phyloP scores from a whole-genome alignment of 306 rosid genomes.

The Begonia masoniana region DNA sequence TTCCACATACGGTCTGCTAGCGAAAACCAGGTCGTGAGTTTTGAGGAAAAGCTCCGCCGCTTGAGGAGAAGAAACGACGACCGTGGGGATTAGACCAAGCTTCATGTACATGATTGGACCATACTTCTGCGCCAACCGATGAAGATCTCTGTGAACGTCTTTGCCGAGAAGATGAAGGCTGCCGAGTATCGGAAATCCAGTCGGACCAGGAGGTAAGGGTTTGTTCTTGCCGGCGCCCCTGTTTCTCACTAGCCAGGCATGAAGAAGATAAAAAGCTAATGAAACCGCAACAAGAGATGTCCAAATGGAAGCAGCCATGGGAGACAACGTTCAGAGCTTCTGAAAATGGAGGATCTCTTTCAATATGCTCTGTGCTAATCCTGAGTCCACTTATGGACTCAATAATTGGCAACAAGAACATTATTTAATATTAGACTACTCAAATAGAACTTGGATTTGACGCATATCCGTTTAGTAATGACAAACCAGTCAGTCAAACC shows the following conservation, averaged over 20 bases:
- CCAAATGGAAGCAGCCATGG: slow-evolving; percentile 16
- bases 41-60: slow-evolving; percentile 60
- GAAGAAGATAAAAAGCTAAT: slow-evolving; percentile 15
- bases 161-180: slow-evolving; percentile 37
- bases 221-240: slow-evolving; percentile 3
- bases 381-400: no score
- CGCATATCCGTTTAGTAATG: no score
- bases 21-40: slow-evolving; percentile 46
- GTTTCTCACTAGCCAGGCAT: slow-evolving; percentile 13
- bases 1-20: slow-evolving; percentile 36
- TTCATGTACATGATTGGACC: slow-evolving; percentile 51
- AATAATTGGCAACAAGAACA: no score
- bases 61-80: slow-evolving; percentile 60
- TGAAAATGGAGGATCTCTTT: no score
- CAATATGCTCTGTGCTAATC: no score
- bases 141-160: slow-evolving; percentile 38
- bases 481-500: no score
- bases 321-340: no score
- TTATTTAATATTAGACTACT: no score
- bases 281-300: slow-evolving; percentile 11
- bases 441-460: no score
- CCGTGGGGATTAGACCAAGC: slow-evolving; percentile 38
- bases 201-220: slow-evolving; percentile 61
- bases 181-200: slow-evolving; percentile 48
- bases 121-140: slow-evolving; percentile 31